Conservation (phyloP, 1,139 yeast species). For the Arxiozyma slooffiae region DNA sequence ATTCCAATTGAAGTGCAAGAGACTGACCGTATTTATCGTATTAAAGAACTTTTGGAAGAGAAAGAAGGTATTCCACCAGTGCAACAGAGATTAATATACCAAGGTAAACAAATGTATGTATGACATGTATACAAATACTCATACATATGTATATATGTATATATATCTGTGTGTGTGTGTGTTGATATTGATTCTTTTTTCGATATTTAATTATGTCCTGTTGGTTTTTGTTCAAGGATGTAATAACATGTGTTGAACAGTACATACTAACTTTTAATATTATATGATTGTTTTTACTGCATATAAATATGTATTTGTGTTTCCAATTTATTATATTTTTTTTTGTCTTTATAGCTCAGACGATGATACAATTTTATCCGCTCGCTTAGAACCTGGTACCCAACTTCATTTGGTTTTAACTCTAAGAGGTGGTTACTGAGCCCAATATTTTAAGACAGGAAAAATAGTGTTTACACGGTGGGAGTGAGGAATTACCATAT, state of each 20-base stretch:
- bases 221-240: neutral
- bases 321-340: neutral
- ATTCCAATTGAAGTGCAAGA: conserved; percentile 75
- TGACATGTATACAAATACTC: neutral
- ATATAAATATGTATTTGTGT: conserved; percentile 1
- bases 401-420: conserved; percentile 84
- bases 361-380: conserved; percentile 55
- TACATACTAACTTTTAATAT: neutral
- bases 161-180: neutral
- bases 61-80: conserved; percentile 97
- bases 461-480: neutral
- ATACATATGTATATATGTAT: neutral
- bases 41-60: conserved; percentile 91
- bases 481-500: neutral
- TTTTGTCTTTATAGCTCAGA: conserved; percentile 43
- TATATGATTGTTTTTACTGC: neutral
- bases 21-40: conserved; percentile 58
- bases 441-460: neutral
- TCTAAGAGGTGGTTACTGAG: conserved; percentile 62
- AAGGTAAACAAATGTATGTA: conserved; percentile 78
- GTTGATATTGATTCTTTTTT: neutral
- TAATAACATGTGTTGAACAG: neutral
- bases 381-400: conserved; percentile 63
- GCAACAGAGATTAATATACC: conserved; percentile 83
- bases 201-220: neutral